Percentiles rank a stretch among this genome's conserved stretches.
Conservation (phyloP, 2,329 filamentous ascomycete genomes). For the Pseudogymnoascus sp. region DNA sequence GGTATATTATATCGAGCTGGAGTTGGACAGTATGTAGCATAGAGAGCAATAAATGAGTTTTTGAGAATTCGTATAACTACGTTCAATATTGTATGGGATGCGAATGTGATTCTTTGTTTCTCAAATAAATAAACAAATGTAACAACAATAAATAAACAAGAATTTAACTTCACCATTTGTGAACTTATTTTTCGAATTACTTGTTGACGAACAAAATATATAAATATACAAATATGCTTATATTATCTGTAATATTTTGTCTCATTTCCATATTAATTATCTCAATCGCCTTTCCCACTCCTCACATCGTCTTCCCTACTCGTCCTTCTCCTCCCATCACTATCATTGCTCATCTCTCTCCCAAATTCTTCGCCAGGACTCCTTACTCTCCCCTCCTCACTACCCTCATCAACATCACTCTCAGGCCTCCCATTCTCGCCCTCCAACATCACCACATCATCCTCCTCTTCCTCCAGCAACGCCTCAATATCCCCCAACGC, state of each 20-base stretch:
- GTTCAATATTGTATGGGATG: background rate
- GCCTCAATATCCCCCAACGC: conserved; percentile 74
- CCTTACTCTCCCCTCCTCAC: background rate
- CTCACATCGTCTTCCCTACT: background rate
- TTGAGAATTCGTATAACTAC: background rate
- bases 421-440: conserved; percentile 1
- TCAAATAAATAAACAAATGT: background rate
- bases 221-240: background rate
- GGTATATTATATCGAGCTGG: conserved; percentile 8
- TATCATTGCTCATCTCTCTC: background rate
- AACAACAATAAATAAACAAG: background rate
- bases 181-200: background rate
- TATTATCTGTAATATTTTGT: background rate
- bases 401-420: background rate
- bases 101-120: background rate
- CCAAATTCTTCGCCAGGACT: conserved; percentile 11
- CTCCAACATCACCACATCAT: conserved; percentile 33
- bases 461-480: conserved; percentile 55
- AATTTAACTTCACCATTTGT: background rate
- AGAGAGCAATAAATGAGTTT: conserved; percentile 9
- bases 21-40: conserved; percentile 9
- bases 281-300: conserved; percentile 1
- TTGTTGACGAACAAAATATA: background rate
- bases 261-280: conserved; percentile 12
- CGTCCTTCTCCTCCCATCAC: background rate